Evolutionary conservation across 371 early-diverging fungal species (phyloP), one percentile per base, ranked within the genome.

Genomic region (Dinochytrium kinnereticum): DNA sequence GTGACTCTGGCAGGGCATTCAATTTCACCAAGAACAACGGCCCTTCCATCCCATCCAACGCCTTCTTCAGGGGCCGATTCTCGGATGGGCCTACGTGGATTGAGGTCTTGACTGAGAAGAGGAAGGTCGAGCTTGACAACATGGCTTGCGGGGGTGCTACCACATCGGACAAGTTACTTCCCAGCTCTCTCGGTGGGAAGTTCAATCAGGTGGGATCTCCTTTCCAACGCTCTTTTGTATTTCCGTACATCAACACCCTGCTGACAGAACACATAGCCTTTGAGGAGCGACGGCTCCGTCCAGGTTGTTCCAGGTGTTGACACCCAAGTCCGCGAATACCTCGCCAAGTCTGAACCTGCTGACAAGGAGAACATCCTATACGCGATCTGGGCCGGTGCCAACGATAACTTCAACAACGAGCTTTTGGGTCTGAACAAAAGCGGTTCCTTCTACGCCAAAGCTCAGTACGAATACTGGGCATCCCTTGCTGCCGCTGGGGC

Each of bases 81-180:
- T 73, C 80, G 13, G 88, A 88, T 73, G 86, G 88, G 21, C 88
- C 87, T 37, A 81, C 86, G 31, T 90, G 88, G 88, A 57, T 82
- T 26, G 89, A 89, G 53, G 79, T 88, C 64, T 70, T 87, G 0
- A 78, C 85, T 21, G 71, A 82, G 28, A 38, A 79, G 13, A 71
- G 78, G 0, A 77, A 78, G 55, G 69, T 74, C 39, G 64, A 59
- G 0, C 73, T 89, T 30, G 36, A 72, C 19, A 86, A 89, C 69
- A 68, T 65, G 19, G 89, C 87, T 0, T 76, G 81, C 59, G 85
- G 87, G 30, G 89, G 87, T 31, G 89, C 90, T 0, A 87, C 90
- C 3, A 80, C 85, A 5, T 69, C 69, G 37, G 55, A 69, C 55
- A 57, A 69, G 55, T n/a, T 69, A 17, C 39, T 69, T 24, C 69